phyloP scores from a whole-genome alignment of 2,329 filamentous ascomycete species.

The Amauroascus niger region DNA sequence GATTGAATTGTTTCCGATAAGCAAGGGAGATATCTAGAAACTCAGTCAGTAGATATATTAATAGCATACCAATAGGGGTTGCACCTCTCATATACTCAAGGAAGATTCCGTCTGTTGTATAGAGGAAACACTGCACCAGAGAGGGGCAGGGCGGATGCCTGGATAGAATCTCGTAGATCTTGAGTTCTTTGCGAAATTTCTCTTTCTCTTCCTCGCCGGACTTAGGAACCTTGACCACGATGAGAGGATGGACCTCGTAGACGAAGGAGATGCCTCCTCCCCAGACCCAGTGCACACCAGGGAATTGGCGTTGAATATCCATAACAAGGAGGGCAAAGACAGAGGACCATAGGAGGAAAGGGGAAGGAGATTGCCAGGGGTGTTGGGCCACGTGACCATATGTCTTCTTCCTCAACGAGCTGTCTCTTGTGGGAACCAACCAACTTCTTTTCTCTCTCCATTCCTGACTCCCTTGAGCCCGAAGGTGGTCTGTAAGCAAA shows the following conservation, averaged over 20 bases:
- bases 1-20: conserved; percentile 23
- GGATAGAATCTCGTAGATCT: conserved; percentile 22
- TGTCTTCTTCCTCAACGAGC: too few species aligned
- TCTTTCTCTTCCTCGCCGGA: conserved; percentile 20
- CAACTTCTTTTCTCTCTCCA: too few species aligned
- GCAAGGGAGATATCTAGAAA: conserved; percentile 21
- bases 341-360: too few species aligned
- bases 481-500: too few species aligned
- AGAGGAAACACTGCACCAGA: conserved; percentile 22
- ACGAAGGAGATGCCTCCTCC: conserved; percentile 23
- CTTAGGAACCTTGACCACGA: conserved; percentile 24
- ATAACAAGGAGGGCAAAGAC: conserved; percentile 13
- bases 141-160: conserved; percentile 19
- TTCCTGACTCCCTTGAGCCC: too few species aligned
- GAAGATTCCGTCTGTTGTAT: conserved; percentile 21
- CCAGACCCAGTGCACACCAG: conserved; percentile 21
- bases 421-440: too few species aligned
- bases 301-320: conserved; percentile 18
- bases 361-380: too few species aligned
- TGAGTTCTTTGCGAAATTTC: conserved; percentile 22
- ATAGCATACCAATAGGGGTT: conserved; percentile 6
- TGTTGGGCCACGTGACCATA: too few species aligned
- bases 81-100: conserved; percentile 26
- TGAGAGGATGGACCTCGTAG: conserved; percentile 24
- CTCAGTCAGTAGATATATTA: conserved; percentile 16